Conservation (phyloP, 495 filamentous ascomycete genomes). For the Aspergillus nanangensis region DNA sequence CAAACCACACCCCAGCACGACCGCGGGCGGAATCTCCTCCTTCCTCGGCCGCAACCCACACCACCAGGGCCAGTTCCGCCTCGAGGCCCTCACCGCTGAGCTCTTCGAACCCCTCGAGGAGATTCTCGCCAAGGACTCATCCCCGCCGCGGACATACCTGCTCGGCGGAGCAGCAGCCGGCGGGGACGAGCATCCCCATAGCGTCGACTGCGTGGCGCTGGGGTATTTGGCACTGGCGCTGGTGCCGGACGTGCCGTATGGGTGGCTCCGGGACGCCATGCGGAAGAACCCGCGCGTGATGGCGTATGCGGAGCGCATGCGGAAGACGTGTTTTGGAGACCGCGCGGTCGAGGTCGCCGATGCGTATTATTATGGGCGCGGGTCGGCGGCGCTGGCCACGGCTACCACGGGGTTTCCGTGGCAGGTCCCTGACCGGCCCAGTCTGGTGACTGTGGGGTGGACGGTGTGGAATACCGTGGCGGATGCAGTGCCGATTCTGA, state of each 20-base stretch:
- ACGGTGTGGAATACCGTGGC: slow-evolving; percentile 36
- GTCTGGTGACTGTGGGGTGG: slow-evolving; percentile 26
- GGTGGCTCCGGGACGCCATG: slow-evolving; percentile 67
- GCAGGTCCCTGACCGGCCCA: slow-evolving; percentile 30
- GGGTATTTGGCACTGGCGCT: slow-evolving; percentile 75
- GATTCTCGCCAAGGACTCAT: slow-evolving; percentile 57
- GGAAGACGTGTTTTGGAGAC: slow-evolving; percentile 34
- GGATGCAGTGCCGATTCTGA: slow-evolving; percentile 36
- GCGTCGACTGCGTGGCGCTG: slow-evolving; percentile 75
- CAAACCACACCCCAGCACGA: slow-evolving; percentile 37
- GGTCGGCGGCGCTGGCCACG: slow-evolving; percentile 4
- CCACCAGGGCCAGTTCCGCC: slow-evolving; percentile 55
- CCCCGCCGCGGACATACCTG: too few relatives aligned
- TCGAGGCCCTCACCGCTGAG: slow-evolving; percentile 63
- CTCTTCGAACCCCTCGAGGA: slow-evolving; percentile 66
- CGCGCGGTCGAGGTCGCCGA: slow-evolving; percentile 19
- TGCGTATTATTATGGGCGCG: slow-evolving; percentile 15
- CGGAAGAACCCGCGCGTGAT: slow-evolving; percentile 49
- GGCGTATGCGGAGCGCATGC: slow-evolving; percentile 49
- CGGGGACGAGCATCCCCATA: too few relatives aligned
- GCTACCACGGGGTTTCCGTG: slow-evolving; percentile 26
- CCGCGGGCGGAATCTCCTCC: slow-evolving; percentile 8
- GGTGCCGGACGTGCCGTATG: slow-evolving; percentile 62
- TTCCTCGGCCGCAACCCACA: slow-evolving; percentile 35
- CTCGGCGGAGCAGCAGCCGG: too few relatives aligned